A percentile compares a stretch with the other conserved stretches of the same genome.
phyloP scores from a whole-genome alignment of 2,329 filamentous ascomycete genomes.

The Camptophora hylomeconis region DNA sequence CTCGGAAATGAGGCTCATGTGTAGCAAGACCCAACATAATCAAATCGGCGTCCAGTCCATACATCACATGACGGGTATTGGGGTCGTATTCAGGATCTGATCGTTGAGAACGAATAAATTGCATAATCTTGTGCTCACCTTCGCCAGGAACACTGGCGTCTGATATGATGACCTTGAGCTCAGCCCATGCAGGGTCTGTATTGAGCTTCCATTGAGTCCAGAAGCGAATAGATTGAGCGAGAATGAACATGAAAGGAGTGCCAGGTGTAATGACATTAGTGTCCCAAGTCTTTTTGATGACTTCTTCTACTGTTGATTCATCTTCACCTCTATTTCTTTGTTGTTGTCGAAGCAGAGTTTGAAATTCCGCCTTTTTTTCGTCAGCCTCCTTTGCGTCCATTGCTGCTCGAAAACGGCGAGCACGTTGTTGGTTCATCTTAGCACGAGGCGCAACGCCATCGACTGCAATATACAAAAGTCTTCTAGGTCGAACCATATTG shows the following conservation, averaged over 20 bases:
- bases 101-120: slow-evolving; percentile 88
- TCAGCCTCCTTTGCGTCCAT: slow-evolving; percentile 93
- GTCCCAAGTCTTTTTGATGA: slow-evolving; percentile 83
- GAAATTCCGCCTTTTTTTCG: slow-evolving; percentile 74
- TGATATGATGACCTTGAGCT: slow-evolving; percentile 94
- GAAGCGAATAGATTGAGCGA: slow-evolving; percentile 79
- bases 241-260: slow-evolving; percentile 96
- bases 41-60: slow-evolving; percentile 91
- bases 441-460: slow-evolving; percentile 94
- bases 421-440: slow-evolving; percentile 99
- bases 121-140: slow-evolving; percentile 99
- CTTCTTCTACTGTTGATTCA: slow-evolving; percentile 43
- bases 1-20: slow-evolving; percentile 92
- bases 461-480: slow-evolving; percentile 93
- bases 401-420: slow-evolving; percentile 83
- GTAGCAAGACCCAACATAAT: slow-evolving; percentile 97
- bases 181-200: slow-evolving; percentile 89
- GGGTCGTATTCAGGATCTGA: slow-evolving; percentile 83
- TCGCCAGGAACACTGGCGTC: slow-evolving; percentile 96
- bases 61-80: slow-evolving; percentile 95
- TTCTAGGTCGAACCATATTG: slow-evolving; percentile 94
- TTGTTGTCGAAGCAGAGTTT: slow-evolving; percentile 71
- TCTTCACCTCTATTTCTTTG: slow-evolving; percentile 45
- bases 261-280: slow-evolving; percentile 81
- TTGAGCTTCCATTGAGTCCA: slow-evolving; percentile 98